Conservation (phyloP, 1,139 yeast species). For the Casaregolazyma lundiana region DNA sequence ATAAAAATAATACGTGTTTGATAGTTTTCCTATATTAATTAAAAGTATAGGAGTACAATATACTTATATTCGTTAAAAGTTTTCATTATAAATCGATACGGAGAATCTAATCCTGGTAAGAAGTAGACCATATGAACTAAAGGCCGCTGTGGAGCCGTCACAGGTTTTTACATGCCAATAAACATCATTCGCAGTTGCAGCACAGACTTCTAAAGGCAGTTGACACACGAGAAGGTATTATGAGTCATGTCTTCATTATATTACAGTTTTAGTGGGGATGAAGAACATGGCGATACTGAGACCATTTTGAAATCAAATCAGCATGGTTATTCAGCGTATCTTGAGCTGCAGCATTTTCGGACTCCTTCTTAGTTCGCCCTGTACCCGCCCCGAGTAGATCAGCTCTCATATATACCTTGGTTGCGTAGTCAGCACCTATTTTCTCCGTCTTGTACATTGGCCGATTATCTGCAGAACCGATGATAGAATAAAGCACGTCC, state of each 20-base stretch:
- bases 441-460: constrained; percentile 46
- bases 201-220: too few species aligned
- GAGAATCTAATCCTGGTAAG: neutral
- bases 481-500: constrained; percentile 66
- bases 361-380: constrained; percentile 21
- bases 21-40: neutral
- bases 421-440: neutral
- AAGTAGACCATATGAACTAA: too few species aligned
- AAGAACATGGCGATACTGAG: constrained; percentile 1
- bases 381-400: constrained; percentile 20
- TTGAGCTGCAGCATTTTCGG: constrained; percentile 23
- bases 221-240: neutral
- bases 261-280: neutral
- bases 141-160: too few species aligned
- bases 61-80: neutral
- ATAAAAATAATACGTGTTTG: constrained; percentile 2
- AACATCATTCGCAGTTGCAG: too few species aligned
- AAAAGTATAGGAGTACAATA: neutral
- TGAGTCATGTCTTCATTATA: too few species aligned
- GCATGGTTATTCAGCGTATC: constrained; percentile 18
- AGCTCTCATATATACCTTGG: constrained; percentile 4
- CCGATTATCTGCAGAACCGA: constrained; percentile 69
- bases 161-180: too few species aligned
- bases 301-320: constrained; percentile 10
- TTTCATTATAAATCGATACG: neutral